These are phyloP conservation scores for Paraglomus brasilianum DNA, from an alignment of 192 early-diverging fungal species.

Conservation along the genomic window DNA sequence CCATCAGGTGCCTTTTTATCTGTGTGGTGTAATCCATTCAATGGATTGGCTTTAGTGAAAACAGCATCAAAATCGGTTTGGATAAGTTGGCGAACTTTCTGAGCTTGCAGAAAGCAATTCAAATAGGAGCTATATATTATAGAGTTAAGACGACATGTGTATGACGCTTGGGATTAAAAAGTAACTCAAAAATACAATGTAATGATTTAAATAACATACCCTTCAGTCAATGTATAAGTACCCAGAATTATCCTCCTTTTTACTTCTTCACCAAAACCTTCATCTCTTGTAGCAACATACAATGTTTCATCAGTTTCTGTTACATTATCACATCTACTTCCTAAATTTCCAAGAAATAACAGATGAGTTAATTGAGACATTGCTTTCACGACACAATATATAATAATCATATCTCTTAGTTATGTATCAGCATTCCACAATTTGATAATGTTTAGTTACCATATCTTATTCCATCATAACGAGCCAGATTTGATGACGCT, in stretches of 20 bases:
- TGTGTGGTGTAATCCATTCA: slow-evolving; percentile 28
- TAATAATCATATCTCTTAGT: background rate
- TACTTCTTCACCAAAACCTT: slow-evolving; percentile 80
- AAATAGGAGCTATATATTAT: slow-evolving; percentile 53
- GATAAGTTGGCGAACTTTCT: slow-evolving; percentile 76
- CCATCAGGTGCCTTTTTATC: slow-evolving; percentile 9
- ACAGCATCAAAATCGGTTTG: slow-evolving; percentile 74
- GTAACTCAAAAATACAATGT: background rate
- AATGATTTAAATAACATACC: slow-evolving; percentile 43
- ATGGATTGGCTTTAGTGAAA: slow-evolving; percentile 66
- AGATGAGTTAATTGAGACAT: background rate
- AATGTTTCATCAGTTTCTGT: slow-evolving; percentile 34
- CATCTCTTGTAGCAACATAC: slow-evolving; percentile 63
- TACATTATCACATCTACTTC: slow-evolving; percentile 34
- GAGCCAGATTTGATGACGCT: slow-evolving; percentile 85
- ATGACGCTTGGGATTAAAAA: background rate
- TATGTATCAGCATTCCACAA: background rate
- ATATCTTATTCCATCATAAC: slow-evolving; percentile 86
- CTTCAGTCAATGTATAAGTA: slow-evolving; percentile 78
- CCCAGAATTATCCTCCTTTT: slow-evolving; percentile 82
- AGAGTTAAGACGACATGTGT: slow-evolving; percentile 23
- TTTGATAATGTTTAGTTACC: slow-evolving; percentile 41
- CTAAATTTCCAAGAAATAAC: slow-evolving; percentile 29
- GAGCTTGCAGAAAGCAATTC: slow-evolving; percentile 77
- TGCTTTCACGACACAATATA: background rate